Base-by-base conservation (phyloP, 2,329 filamentous ascomycete species). In the Cercospora janseana region DNA sequence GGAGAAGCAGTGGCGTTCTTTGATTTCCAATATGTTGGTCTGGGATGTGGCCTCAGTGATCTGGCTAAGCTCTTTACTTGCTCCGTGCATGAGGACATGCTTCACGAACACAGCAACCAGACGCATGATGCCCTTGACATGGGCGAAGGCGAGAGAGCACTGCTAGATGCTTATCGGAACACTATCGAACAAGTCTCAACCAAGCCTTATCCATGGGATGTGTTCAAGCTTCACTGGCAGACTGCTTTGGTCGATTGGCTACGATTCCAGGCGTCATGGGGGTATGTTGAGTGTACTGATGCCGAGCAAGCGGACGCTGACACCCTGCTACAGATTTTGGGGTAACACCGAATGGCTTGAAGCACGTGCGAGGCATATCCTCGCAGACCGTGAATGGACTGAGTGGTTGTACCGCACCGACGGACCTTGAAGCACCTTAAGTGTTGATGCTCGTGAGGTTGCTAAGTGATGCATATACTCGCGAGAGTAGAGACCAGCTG, bases 11-110 rank as follows among this genome's bases (percentile, higher is more conserved):
- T 82, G 1, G 82, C 80, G 0, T 83, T 87, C 55, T 86, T 82
- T 59, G 84, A 87, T 62, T 87, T 87, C 49, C 83, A 87, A 58
- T 87, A 87, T 57, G 76, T 79, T 0, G 84, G 84, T 0, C 65
- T 85, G 0, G 83, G 83, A 0, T 63, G 86, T 0, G 83, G 83
- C 0, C 82, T 81, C 0, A 83, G 82, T 56, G 84, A 87, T 62
- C 69, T 86, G 0, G 82, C 82, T 2, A 86, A 86, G 61, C 65
- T 86, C 0, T 83, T 85, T 52, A 86, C 82, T 0, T 85, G 82
- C 63, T 85, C 82, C 2, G 74, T 86, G 0, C 81, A 82, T 0
- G 28, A 79, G 5, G 55, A 67, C 2, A 75, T 84, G 72, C 72
- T 86, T 0, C 15, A 26, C 13, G 46, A 46, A 6, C 12, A 9